These are phyloP conservation scores for Leccinum barrowsii DNA, from an alignment of 768 basidiomycete genomes.

Conservation along the genomic window DNA sequence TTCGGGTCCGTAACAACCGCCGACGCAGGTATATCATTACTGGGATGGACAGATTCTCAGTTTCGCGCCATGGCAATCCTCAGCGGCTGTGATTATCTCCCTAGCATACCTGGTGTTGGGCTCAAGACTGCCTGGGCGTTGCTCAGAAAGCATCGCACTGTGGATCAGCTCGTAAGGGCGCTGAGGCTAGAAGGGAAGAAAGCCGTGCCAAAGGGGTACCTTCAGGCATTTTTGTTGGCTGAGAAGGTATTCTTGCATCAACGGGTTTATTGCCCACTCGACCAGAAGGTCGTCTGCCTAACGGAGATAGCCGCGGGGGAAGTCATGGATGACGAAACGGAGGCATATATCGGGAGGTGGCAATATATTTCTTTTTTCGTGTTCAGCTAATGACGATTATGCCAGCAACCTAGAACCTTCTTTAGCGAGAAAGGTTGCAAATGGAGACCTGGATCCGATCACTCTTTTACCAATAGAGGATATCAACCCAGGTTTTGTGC, in stretches of 20 bases:
- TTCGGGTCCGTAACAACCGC: conserved; percentile 57
- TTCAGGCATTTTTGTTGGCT: conserved; percentile 70
- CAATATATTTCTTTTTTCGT: background rate
- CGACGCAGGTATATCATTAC: conserved; percentile 64
- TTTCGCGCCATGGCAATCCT: conserved; percentile 93
- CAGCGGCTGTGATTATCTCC: conserved; percentile 89
- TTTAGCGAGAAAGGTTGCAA: conserved; percentile 63
- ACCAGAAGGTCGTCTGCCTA: conserved; percentile 66
- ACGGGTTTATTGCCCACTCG: conserved; percentile 78
- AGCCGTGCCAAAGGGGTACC: conserved; percentile 72
- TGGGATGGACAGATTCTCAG: conserved; percentile 86
- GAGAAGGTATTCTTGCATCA: conserved; percentile 94
- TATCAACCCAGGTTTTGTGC: conserved; percentile 65
- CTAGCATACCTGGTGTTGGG: conserved; percentile 88
- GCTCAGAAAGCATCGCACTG: conserved; percentile 80
- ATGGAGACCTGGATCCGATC: conserved; percentile 69
- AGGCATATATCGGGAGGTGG: conserved; percentile 72
- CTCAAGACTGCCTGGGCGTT: conserved; percentile 88
- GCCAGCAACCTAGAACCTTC: conserved; percentile 59
- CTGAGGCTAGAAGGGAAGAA: conserved; percentile 83
- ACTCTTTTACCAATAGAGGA: conserved; percentile 70
- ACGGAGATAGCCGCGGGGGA: conserved; percentile 52
- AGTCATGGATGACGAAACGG: conserved; percentile 54
- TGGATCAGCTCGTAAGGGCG: conserved; percentile 76
- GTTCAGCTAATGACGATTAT: conserved; percentile 10